These are phyloP conservation scores for Ocimum tenuiflorum DNA, from an alignment of 257 asterid species.

Conservation along the genomic window DNA sequence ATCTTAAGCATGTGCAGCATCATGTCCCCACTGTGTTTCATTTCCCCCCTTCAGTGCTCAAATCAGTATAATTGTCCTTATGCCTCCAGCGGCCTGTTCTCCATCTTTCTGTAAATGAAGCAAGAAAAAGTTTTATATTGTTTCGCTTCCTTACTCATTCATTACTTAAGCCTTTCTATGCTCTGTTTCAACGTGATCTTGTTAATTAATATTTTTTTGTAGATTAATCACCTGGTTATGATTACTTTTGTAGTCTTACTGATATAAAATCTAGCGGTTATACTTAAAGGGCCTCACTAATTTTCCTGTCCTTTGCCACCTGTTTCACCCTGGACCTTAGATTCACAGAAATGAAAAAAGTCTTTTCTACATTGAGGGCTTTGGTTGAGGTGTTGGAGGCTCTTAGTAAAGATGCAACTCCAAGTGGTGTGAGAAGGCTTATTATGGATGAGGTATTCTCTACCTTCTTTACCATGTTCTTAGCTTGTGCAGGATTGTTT, in stretches of 20 bases:
- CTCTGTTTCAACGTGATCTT: background rate
- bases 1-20: background rate
- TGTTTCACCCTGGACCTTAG: constrained; percentile 52
- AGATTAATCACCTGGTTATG: constrained; percentile 4
- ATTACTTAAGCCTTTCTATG: background rate
- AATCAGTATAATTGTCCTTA: background rate
- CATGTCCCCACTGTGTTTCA: background rate
- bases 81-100: background rate
- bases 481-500: constrained; percentile 15
- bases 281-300: constrained; percentile 15
- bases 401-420: constrained; percentile 69
- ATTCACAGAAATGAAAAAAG: constrained; percentile 66
- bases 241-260: constrained; percentile 5
- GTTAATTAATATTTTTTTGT: constrained; percentile 1
- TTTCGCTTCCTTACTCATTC: background rate
- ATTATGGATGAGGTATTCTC: constrained; percentile 72
- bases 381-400: constrained; percentile 92
- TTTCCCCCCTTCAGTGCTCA: background rate
- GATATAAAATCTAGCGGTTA: constrained; percentile 2
- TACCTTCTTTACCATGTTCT: constrained; percentile 9
- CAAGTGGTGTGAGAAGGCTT: constrained; percentile 69
- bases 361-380: constrained; percentile 81
- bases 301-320: constrained; percentile 18
- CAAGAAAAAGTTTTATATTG: background rate
- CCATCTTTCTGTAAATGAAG: background rate